Evolutionary conservation across 2,329 filamentous ascomycete genomes (phyloP), one percentile per base, ranked within the genome.

Genomic region (Xylaria sp.): DNA sequence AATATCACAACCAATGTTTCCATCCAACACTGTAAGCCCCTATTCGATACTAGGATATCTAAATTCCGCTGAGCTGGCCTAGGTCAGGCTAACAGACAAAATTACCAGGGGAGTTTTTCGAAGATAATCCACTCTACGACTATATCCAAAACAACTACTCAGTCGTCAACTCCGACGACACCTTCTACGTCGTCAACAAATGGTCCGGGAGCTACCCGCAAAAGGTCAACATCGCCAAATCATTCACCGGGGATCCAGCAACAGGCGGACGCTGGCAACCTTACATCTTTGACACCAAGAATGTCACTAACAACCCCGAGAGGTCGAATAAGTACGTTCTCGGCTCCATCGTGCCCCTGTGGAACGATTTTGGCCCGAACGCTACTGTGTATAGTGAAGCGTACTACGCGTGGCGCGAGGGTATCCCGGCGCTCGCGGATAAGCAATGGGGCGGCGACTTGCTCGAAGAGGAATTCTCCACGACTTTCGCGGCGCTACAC

Each of bases 281-380:
- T 0, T 69, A 81, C 57, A 77, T 85, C 53, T 85, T 85, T 65
- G 82, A 85, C 55, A 77, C 76, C 0, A 77, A 74, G 17, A 83
- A 84, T 57, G 72, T 73, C 0, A 79, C 78, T 0, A 79, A 84
- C 55, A 84, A 86, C 63, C 79, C 82, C 0, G 64, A 76, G 1
- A 68, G 70, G 8, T 66, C 76, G 2, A 78, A 76, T 33, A 73
- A 78, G 0, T 72, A 74, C 1, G 77, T 85, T 1, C 75, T 81
- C 2, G 84, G 84, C 0, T 78, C 82, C 23, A 78, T 86, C 28
- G 75, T 78, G 2, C 79, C 84, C 1, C 71, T 83, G 4, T 85
- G 84, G 84, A 85, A 85, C 60, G 83, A 86, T 64, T 84, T 81
- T 52, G 83, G 83, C 1, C 75, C 79, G 0, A 84, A 85, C 63